Evolutionary conservation across 495 filamentous ascomycete genomes (phyloP), one percentile per base, ranked within the genome.

Genomic region (Xylaria flabelliformis): DNA sequence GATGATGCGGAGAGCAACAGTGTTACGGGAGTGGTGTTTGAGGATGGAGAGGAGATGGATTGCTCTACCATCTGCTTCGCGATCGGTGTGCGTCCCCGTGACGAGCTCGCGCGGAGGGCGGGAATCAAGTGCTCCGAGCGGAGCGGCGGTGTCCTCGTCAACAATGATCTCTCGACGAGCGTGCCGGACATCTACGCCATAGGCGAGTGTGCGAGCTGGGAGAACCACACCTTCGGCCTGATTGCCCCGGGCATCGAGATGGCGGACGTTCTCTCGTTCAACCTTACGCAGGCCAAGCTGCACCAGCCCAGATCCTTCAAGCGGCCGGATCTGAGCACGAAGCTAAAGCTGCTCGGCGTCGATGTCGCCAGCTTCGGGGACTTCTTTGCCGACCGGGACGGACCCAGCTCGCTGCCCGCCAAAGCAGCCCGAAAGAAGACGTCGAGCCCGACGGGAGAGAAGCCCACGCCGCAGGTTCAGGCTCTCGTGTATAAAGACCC

Each of bases 341-440:
- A 97, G 79, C 80, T 98, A 8, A 98, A 98, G 84, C 85, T 98
- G 0, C 85, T 98, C 0, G 95, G 95, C 1, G 95, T 97, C 3
- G 95, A 97, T 74, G 95, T 98, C 2, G 95, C 95, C 41, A 95
- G 92, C 76, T 98, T 97, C 77, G 95, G 95, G 0, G 95, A 98
- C 77, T 98, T 96, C 84, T 98, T 98, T 73, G 95, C 95, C 3
- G 95, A 98, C 73, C 85, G 94, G 70, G 91, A 97, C 78, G 94
- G 94, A 0, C 94, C 94, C 0, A 93, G 91, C 71, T 88, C 91
- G 50, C 80, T 94, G 32, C 93, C 94, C 0, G 86, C 85, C 3
- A 86, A 83, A 34, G 81, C 82, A 24, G 79, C 76, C 61, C 74
- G 79, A 73, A 74, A 67, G 50, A 74, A 85, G 84, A 74, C 61